Base-by-base conservation (phyloP, 2,329 filamentous ascomycete genomes). In the Aspergillus aculeatinus region DNA sequence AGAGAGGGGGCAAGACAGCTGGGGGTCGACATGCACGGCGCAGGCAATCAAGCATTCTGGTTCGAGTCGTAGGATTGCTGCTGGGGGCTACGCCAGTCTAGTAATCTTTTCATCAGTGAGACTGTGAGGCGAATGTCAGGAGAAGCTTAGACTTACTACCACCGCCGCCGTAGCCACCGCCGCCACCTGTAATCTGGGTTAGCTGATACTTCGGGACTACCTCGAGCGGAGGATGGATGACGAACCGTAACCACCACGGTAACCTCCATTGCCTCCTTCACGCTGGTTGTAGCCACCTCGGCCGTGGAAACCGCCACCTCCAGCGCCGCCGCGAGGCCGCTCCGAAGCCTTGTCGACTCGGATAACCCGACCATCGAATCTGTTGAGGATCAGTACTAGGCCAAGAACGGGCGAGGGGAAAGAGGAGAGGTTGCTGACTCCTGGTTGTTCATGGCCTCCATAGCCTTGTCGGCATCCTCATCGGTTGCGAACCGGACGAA, bases 311-410 rank as follows among this genome's bases (percentile, higher is more conserved):
- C 78, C 77, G 55, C 78, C 77, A 56, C 39, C 39, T 44, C 39
- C 77, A 55, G 84, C 82, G 55, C 82, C 81, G 56, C 87, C 84
- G 56, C 84, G 84, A 59, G 86, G 82, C 67, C 88, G 89, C 77
- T 97, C 93, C 60, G 92, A 93, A 63, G 93, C 95, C 79, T 93
- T 96, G 81, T 98, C 94, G 66, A 99, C 94, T 69, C 94, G 92
- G 76, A 99, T 97, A 66, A 86, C 87, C 70, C 94, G 91, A 66
- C 94, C 94, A 78, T 98, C 93, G 77, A 98, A 96, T 71, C 93
- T 96, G 67, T 68, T 53, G 58, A 19, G 56, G 5, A 59, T 63
- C 52, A 60, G 61, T 49, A 54, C 5, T 10, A 35, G 9, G 12
- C 27, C 23, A 23, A 11, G 6, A 12, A n/a, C n/a, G 23, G 5